Conservation (phyloP, 495 filamentous ascomycete species). For the Choiromyces venosus region DNA sequence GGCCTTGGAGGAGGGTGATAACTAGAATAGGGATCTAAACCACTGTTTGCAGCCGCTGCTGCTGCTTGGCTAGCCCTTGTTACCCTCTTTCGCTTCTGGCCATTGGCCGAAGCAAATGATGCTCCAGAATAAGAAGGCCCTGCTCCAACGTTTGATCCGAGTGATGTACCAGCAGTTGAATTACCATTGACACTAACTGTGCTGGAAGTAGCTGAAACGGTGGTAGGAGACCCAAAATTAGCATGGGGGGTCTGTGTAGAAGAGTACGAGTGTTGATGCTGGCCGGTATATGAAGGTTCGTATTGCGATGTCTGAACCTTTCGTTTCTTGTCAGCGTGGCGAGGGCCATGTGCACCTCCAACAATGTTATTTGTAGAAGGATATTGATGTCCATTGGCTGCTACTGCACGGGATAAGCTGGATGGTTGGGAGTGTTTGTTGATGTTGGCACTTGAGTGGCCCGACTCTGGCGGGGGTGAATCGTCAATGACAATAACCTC, state of each 20-base stretch:
- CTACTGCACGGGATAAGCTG: conserved; percentile 30
- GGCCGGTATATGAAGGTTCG: conserved; percentile 55
- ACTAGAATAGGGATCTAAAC: conserved; percentile 63
- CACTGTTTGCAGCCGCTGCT: conserved; percentile 45
- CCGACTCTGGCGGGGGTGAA: conserved; percentile 60
- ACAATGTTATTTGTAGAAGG: conserved; percentile 20
- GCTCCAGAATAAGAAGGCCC: conserved; percentile 50
- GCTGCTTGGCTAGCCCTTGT: conserved; percentile 48
- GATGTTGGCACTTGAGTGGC: conserved; percentile 19
- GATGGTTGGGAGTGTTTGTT: conserved; percentile 35
- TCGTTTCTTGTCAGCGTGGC: conserved; percentile 60
- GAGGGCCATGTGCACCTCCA: conserved; percentile 43
- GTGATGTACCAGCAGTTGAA: conserved; percentile 75
- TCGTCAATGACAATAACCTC: conserved; percentile 96
- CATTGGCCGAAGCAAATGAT: conserved; percentile 40
- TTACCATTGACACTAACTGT: conserved; percentile 71
- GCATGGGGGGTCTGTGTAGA: conserved; percentile 62
- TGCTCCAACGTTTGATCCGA: conserved; percentile 66
- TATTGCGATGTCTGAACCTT: conserved; percentile 58
- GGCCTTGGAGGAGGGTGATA: conserved; percentile 84
- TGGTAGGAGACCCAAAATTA: conserved; percentile 61
- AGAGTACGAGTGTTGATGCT: conserved; percentile 54
- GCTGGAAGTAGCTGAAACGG: conserved; percentile 75
- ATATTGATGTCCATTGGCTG: conserved; percentile 27
- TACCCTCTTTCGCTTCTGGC: conserved; percentile 80